Base-by-base conservation (phyloP, 2,329 filamentous ascomycete genomes). In the Incumbomyces delicatus region DNA sequence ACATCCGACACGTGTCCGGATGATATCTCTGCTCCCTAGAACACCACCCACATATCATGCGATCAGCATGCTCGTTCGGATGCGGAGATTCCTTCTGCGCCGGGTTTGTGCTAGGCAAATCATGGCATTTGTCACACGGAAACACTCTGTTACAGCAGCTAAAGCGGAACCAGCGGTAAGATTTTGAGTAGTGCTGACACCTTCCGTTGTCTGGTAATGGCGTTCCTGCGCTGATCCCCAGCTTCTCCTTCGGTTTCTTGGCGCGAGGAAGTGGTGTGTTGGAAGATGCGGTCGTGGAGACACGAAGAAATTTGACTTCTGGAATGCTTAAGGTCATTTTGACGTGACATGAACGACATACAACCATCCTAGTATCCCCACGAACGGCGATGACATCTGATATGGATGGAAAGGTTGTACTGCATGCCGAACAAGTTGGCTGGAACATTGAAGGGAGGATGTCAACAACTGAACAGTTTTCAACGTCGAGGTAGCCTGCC, bases 1-100 rank as follows among this genome's bases (percentile, higher is more conserved):
- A 94, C 58, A 86, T 78, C 1, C 70, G 74, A 62, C 87, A 94
- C 50, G 82, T 80, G 59, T 89, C 84, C 1, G 83, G 80, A 17
- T 80, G 71, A 64, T 87, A 94, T 53, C 80, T 80, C 66, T 90
- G 85, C 69, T 94, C 87, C 43, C 87, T 72, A 53, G 82, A 87
- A 64, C 86, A 87, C 69, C 76, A 84, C 6, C 83, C 83, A 61
- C 70, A 90, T 31, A 90, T 78, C 85, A 92, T 92, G 41, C 85
- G 73, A 58, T 83, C 87, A 6, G 87, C 87, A 73, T 86, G 87
- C 66, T 92, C 87, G 53, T 85, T 81, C 6, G 76, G 68, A 66
- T 94, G 87, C 13, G 68, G 74, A 11, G 44, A 27, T 4, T 44
- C 46, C 17, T 48, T 40, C 12, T 37, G 40, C 32, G 40, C 33